Percentiles rank a stretch among this genome's conserved stretches.
phyloP scores from a whole-genome alignment of 2,329 filamentous ascomycete species.

The Hymenoscyphus fraxineus region DNA sequence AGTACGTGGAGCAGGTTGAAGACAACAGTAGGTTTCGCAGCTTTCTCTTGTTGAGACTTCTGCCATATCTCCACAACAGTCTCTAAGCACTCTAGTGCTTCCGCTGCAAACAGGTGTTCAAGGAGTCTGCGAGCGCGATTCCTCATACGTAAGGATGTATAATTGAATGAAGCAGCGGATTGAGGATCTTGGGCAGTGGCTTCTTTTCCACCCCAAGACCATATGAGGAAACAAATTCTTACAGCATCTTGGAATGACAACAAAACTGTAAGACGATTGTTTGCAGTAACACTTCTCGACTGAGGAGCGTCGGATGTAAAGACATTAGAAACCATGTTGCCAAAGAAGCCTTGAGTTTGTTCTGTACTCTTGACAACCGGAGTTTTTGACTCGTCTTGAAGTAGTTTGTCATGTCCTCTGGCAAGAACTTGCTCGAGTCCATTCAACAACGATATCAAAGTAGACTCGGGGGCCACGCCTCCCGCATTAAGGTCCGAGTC shows the following conservation, averaged over 20 bases:
- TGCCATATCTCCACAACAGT: constrained; percentile 86
- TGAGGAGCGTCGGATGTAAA: constrained; percentile 76
- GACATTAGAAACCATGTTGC: constrained; percentile 89
- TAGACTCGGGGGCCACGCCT: constrained; percentile 59
- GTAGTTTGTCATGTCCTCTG: constrained; percentile 76
- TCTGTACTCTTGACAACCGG: constrained; percentile 73
- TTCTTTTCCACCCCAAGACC: constrained; percentile 82
- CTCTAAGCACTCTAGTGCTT: constrained; percentile 89
- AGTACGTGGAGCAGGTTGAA: constrained; percentile 87
- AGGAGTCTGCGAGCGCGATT: constrained; percentile 83
- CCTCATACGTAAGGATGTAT: constrained; percentile 85
- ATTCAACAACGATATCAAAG: constrained; percentile 81
- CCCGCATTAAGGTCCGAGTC: constrained; percentile 32
- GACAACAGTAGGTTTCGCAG: constrained; percentile 58
- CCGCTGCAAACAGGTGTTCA: constrained; percentile 88
- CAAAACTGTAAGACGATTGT: constrained; percentile 86
- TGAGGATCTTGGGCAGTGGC: constrained; percentile 56
- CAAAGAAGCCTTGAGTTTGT: constrained; percentile 82
- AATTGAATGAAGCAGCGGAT: constrained; percentile 78
- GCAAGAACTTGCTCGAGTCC: constrained; percentile 89
- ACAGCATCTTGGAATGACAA: constrained; percentile 97
- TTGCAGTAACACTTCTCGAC: constrained; percentile 79
- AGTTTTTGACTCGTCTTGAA: constrained; percentile 69
- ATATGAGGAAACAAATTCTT: constrained; percentile 86
- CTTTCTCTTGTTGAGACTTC: constrained; percentile 44